Evolutionary conservation across 805 yeast genomes (phyloP), one percentile per base, ranked within the genome.

Genomic region (Barnettozyma vustinii): DNA sequence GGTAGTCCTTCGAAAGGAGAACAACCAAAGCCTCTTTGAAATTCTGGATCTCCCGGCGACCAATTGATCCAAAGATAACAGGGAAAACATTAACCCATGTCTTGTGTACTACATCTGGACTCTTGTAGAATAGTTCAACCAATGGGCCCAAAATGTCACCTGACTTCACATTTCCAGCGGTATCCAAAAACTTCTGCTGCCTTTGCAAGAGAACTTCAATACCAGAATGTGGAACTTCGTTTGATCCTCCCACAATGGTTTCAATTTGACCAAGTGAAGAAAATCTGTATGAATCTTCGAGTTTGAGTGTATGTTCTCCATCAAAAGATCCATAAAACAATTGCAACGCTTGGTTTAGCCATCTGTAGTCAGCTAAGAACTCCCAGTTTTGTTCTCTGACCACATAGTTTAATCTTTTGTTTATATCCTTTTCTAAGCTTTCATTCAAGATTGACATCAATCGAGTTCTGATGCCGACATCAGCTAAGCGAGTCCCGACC

Each of bases 351-450:
- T 92, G 98, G 63, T 89, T 89, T 52, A 92, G 68, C 99, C 99
- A 94, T 39, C 90, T 87, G 58, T 86, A 87, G 56, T 94, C 99
- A 0, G 96, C 91, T 36, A 94, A 70, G 55, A 79, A 85, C 62
- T 94, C 99, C 99, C 99, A 94, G 60, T 89, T 92, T 64, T 94
- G 99, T 59, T 94, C 98, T 36, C 92, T 73, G n/a, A 95, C 77
- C 9, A 92, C 84, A 57, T 95, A 95, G 54, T 84, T 81, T 33
- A 94, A 70, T 50, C 99, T 75, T 63, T 87, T 89, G 56, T 79
- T 78, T 21, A 90, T 75, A 55, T 87, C 90, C 45, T 73, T 76
- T 52, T 91, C 97, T 52, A 94, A 70, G 55, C 96, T 86, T 40
- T 77, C 77, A 63, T 84, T 83, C 60, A 94, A 69, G 48, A 94